phyloP scores from a whole-genome alignment of 306 rosid genomes.

The Citrullus colocynthis region DNA sequence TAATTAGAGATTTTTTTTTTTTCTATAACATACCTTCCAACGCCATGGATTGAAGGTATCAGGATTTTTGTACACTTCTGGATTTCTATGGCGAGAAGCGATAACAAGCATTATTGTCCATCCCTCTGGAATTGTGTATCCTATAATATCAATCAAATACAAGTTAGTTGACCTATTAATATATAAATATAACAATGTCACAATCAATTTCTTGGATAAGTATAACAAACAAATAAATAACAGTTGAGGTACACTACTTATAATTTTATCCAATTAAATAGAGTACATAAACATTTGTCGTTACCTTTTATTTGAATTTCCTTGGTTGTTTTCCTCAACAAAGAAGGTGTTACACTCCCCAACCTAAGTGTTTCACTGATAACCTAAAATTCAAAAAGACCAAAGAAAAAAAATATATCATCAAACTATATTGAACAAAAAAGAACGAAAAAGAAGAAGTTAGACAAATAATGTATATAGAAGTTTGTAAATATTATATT shows the following conservation, averaged over 20 bases:
- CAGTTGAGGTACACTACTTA: too few relatives aligned
- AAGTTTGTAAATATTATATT: background rate
- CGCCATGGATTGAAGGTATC: conserved; percentile 22
- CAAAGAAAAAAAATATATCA: background rate
- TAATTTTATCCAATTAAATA: too few relatives aligned
- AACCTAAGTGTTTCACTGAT: conserved; percentile 17
- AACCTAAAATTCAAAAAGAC: background rate
- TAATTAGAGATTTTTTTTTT: background rate
- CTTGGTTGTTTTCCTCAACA: conserved; percentile 2
- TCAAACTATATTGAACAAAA: background rate
- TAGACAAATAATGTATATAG: background rate
- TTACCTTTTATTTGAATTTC: conserved; percentile 17
- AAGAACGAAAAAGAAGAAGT: background rate
- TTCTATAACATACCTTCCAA: conserved; percentile 1
- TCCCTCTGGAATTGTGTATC: conserved; percentile 13
- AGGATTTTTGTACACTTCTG: conserved; percentile 13
- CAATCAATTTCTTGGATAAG: too few relatives aligned
- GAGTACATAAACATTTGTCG: background rate
- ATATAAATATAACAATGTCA: too few relatives aligned
- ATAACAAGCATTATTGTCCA: conserved; percentile 11
- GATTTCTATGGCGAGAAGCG: conserved; percentile 10
- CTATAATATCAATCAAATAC: background rate
- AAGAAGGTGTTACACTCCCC: conserved; percentile 4
- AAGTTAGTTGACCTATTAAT: too few relatives aligned
- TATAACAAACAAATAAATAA: too few relatives aligned